Base-by-base conservation (phyloP, 495 filamentous ascomycete species). In the Beverwykella pulmonaria region DNA sequence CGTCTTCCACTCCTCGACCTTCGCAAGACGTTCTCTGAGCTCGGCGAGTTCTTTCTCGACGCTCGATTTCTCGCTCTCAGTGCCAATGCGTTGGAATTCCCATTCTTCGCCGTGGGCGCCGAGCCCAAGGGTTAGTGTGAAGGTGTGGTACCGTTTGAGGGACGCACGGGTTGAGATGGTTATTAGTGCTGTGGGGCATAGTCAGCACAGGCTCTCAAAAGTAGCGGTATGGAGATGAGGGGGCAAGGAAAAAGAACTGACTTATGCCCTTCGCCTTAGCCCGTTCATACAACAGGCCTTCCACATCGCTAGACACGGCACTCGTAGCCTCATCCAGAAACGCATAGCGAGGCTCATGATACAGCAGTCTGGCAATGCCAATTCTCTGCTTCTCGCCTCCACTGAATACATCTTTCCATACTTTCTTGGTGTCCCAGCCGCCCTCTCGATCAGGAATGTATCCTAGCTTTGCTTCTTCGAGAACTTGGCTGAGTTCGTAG, bases 381-480 rank as follows among this genome's bases (percentile, higher is more conserved):
- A 98, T 88, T 25, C 95, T 81, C 77, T 99, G 95, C 79, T 99
- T 99, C 81, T 99, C 95, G n/a, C 95, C 95, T 12, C 95, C 95
- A 63, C 88, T 92, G 19, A 99, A 77, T 10, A 99, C 91, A 72
- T 98, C 94, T 79, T 98, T 97, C 95, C 95, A 99, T 69, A 96
- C 94, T 78, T 99, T 98, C 26, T 90, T 82, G 22, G 91, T 90
- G 73, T 99, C 92, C 93, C 93, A 99, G 14, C 95, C 95, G 25
- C 93, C 95, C 79, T 99, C 95, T 20, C 95, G 87, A 32, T 90
- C 84, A 5, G 91, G 91, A 4, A 99, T 82, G 76, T 98, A 97
- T 8, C 92, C 93, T 0, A 99, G 81, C 52, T 86, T 83, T 0
- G 92, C 94, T 26, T 88, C 88, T 53, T 96, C 90, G 6, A 99